A percentile compares a stretch with the other conserved stretches of the same genome.
These are phyloP conservation scores for Leccinum angustisporum DNA, from an alignment of 1,284 basidiomycete genomes.

Conservation along the genomic window DNA sequence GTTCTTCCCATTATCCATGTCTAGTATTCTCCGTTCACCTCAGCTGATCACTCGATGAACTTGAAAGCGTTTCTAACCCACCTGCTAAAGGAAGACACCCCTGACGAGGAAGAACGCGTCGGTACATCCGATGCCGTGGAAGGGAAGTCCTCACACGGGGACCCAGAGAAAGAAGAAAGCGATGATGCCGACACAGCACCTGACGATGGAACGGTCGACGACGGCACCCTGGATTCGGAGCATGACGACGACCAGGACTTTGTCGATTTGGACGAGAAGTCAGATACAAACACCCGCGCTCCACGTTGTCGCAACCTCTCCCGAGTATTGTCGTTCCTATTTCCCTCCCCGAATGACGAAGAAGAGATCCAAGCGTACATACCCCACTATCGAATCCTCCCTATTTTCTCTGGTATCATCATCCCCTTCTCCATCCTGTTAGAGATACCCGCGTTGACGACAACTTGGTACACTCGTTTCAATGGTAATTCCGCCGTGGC, in stretches of 20 bases:
- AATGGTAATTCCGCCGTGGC: slow-evolving; percentile 48
- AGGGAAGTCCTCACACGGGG: not conserved
- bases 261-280: slow-evolving; percentile 2
- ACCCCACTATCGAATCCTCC: slow-evolving; percentile 55
- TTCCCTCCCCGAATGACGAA: slow-evolving; percentile 24
- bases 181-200: not conserved
- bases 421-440: slow-evolving; percentile 80
- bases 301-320: slow-evolving; percentile 3
- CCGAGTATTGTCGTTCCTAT: slow-evolving; percentile 14
- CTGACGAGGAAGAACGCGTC: slow-evolving; percentile 18
- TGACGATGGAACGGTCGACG: not conserved
- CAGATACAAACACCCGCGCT: not conserved
- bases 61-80: slow-evolving; percentile 7
- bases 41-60: slow-evolving; percentile 15
- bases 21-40: not conserved
- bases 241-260: slow-evolving; percentile 10
- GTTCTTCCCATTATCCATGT: slow-evolving; percentile 12
- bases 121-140: not conserved
- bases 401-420: slow-evolving; percentile 68
- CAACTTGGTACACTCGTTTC: slow-evolving; percentile 65
- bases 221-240: slow-evolving; percentile 6
- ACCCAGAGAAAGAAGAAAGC: slow-evolving; percentile 5
- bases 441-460: slow-evolving; percentile 77
- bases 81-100: slow-evolving; percentile 10
- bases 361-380: slow-evolving; percentile 28